phyloP scores from a whole-genome alignment of 2,329 filamentous ascomycete species.

The Aaosphaeria pasadenensis region DNA sequence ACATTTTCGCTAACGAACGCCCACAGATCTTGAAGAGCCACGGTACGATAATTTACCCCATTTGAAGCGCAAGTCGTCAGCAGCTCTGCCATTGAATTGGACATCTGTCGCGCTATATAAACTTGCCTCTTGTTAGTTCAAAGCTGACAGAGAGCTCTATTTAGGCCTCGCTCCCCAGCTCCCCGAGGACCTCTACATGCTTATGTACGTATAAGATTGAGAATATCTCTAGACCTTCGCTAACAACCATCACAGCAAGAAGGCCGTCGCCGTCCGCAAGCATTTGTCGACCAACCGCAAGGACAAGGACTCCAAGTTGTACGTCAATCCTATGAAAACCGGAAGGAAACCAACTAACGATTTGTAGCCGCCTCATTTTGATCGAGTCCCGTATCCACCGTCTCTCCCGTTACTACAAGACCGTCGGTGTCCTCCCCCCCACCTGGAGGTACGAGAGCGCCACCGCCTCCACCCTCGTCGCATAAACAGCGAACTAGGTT shows the following conservation, averaged over 20 bases:
- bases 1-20: not conserved
- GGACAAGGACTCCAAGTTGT: conserved; percentile 99
- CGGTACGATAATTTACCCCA: conserved; percentile 67
- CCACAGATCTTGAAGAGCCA: conserved; percentile 85
- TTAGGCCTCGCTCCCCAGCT: conserved; percentile 96
- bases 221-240: not conserved
- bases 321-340: conserved; percentile 9
- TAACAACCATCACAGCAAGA: conserved; percentile 74
- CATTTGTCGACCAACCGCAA: conserved; percentile 99
- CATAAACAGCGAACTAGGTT: conserved; percentile 36
- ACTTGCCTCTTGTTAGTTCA: conserved; percentile 42
- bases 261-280: conserved; percentile 92
- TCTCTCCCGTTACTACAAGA: conserved; percentile 99
- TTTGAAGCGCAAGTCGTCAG: conserved; percentile 40
- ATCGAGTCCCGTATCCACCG: conserved; percentile 99
- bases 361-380: conserved; percentile 81
- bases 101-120: conserved; percentile 68
- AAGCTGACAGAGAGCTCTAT: conserved; percentile 31
- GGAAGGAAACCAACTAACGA: conserved; percentile 1
- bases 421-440: conserved; percentile 75
- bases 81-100: conserved; percentile 22
- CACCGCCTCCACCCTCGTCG: conserved; percentile 61
- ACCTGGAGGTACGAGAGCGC: conserved; percentile 99
- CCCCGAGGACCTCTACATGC: conserved; percentile 99
- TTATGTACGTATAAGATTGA: not conserved